Evolutionary conservation across 225 moss, liverwort and hornwort species (phyloP), one percentile per base, ranked within the genome.

Genomic region (Marchantia paleacea): DNA sequence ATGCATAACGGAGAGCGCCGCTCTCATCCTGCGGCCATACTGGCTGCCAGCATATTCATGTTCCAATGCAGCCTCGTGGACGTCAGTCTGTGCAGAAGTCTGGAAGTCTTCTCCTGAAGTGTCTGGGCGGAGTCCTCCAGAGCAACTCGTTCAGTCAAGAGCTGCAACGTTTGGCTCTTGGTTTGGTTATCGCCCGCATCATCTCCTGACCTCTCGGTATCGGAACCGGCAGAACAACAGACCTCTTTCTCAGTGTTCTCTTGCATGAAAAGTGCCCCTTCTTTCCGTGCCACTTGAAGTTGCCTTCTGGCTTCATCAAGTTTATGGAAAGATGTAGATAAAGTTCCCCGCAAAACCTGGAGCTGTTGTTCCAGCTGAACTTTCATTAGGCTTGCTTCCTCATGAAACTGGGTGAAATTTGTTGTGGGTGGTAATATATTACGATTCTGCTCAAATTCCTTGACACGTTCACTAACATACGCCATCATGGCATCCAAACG

Each of bases 381-480:
- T 73, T 87, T 87, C 84, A 87, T 87, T 54, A 87, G 61, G 60
- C 77, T 84, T 57, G 87, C 87, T 74, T 87, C 87, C 51, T 84
- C 82, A 50, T 87, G 82, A 78, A 84, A 84, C 39, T 84, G 80
- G 18, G 80, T 82, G 25, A 87, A 79, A 55, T 84, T 79, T 76
- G 55, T 11, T 19, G 69, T 80, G 39, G 80, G 79, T 63, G 68
- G 12, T 52, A 67, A 26, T 57, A 69, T n/a, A 73, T 79, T 80
- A 53, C 69, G 57, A 63, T 53, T 54, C 9, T 77, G 75, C 69
- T 84, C 84, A 75, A 84, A 82, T 55, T 84, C 84, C 47, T 82
- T 78, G 10, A 87, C 87, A 31, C 87, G 80, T 7, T 84, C 80
- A 70, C 72, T 87, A 14, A 87, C 77, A 75, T 82, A 84, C 48